Percentiles rank a stretch among this genome's conserved stretches.
Conservation (phyloP, 1,284 basidiomycete species). For the Limonomyces culmigenus region DNA sequence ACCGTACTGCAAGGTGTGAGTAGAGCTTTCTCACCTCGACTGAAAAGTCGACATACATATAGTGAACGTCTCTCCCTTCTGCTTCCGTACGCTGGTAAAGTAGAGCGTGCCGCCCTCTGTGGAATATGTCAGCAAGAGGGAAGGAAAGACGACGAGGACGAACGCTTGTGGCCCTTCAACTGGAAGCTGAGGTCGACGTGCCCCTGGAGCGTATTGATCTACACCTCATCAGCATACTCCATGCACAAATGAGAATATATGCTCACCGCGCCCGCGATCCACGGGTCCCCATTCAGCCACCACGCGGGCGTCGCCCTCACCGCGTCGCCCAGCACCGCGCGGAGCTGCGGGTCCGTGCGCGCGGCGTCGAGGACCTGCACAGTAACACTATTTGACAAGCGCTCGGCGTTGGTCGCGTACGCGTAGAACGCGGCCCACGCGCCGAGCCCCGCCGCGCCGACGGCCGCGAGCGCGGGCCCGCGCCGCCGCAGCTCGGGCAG, state of each 20-base stretch:
- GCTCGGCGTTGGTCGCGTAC: slow-evolving; percentile 60
- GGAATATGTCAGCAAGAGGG: slow-evolving; percentile 1
- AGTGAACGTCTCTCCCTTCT: slow-evolving; percentile 54
- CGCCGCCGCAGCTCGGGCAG: slow-evolving; percentile 27
- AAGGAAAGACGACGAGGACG: slow-evolving; percentile 5
- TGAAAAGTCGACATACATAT: slow-evolving; percentile 30
- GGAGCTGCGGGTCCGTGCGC: slow-evolving; percentile 29
- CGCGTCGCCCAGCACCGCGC: slow-evolving; percentile 42
- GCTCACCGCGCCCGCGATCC: slow-evolving; percentile 47
- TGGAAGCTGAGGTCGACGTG: slow-evolving; percentile 63
- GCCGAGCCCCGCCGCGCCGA: slow-evolving; percentile 33
- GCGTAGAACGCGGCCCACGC: slow-evolving; percentile 54
- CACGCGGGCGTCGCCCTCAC: slow-evolving; percentile 56
- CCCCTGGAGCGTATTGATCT: slow-evolving; percentile 62
- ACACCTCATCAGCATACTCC: slow-evolving; percentile 1
- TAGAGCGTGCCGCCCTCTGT: slow-evolving; percentile 57
- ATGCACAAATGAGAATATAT: not conserved
- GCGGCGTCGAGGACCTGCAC: slow-evolving; percentile 44
- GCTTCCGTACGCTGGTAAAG: slow-evolving; percentile 64
- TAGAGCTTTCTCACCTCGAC: not conserved
- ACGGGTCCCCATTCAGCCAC: slow-evolving; percentile 65
- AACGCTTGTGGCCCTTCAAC: slow-evolving; percentile 53
- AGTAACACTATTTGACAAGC: slow-evolving; percentile 58
- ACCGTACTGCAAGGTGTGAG: slow-evolving; percentile 26
- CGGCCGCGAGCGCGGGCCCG: slow-evolving; percentile 41